phyloP scores from a whole-genome alignment of 2,329 filamentous ascomycete species.

The Sarocladium oryzae region DNA sequence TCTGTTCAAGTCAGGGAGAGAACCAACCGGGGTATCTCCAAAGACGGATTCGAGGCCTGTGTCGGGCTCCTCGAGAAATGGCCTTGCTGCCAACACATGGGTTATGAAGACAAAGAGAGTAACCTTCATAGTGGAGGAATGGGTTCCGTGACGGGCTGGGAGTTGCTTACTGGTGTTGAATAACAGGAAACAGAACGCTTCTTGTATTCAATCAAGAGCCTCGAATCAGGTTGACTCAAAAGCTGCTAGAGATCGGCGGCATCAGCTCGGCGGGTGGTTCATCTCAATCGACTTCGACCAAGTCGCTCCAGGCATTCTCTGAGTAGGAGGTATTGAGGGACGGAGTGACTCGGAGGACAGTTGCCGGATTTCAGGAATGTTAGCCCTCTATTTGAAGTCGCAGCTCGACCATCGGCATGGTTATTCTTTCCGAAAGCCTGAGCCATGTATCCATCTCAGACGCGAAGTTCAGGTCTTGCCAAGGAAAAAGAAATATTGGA shows the following conservation, averaged over 20 bases:
- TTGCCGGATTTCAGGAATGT: background rate
- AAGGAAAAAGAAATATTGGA: too few species aligned
- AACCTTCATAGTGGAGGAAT: conserved; percentile 12
- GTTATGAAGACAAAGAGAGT: conserved; percentile 22
- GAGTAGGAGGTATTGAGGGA: background rate
- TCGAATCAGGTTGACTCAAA: too few species aligned
- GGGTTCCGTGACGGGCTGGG: too few species aligned
- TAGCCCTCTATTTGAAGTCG: too few species aligned
- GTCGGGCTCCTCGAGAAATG: conserved; percentile 38
- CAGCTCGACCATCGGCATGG: too few species aligned
- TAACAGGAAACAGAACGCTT: background rate
- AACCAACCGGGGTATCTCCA: conserved; percentile 24
- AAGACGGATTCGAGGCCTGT: conserved; percentile 36
- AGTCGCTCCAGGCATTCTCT: background rate
- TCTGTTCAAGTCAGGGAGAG: conserved; percentile 34
- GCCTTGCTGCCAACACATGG: conserved; percentile 33
- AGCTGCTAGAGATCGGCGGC: too few species aligned
- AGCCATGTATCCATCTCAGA: too few species aligned
- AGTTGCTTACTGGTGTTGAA: too few species aligned
- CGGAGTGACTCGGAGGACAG: too few species aligned
- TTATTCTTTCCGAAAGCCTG: too few species aligned
- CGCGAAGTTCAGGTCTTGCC: too few species aligned
- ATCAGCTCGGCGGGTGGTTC: background rate
- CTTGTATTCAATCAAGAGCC: too few species aligned
- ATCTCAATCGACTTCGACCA: background rate